Evolutionary conservation across 306 rosid genomes (phyloP).

Genomic region (Vicia faba): DNA sequence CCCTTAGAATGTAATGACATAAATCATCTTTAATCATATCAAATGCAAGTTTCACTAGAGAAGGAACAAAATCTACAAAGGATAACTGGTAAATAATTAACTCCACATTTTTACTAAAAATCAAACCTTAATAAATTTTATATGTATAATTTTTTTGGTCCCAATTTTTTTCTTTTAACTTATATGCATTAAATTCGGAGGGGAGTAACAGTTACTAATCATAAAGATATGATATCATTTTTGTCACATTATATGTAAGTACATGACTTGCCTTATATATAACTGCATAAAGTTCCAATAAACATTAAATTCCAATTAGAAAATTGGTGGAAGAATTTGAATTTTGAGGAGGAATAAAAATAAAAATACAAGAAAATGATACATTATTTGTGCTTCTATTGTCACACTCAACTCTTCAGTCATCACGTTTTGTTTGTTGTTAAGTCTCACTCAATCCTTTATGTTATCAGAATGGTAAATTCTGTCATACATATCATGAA

Average conservation of each 20-base stretch:
- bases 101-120: no score
- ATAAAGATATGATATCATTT: conserved; percentile 61
- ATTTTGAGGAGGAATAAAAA: neutral
- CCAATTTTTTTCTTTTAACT: conserved; percentile 39
- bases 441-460: conserved; percentile 45
- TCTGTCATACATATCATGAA: conserved; percentile 42
- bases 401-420: conserved; percentile 51
- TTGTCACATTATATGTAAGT: conserved; percentile 60
- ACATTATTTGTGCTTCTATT: conserved; percentile 35
- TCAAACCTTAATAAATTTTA: no score
- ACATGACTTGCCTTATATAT: conserved; percentile 44
- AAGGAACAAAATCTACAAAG: no score
- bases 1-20: no score
- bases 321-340: conserved; percentile 31
- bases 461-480: conserved; percentile 45
- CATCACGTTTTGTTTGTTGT: conserved; percentile 72
- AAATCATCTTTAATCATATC: no score
- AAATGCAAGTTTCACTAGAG: no score
- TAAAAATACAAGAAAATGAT: neutral
- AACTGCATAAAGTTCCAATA: conserved; percentile 45
- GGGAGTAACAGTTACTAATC: conserved; percentile 69
- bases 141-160: no score
- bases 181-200: conserved; percentile 38
- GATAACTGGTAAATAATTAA: no score
- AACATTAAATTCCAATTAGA: conserved; percentile 28